phyloP scores from a whole-genome alignment of 768 basidiomycete genomes.

The Leccinum truebloodii region DNA sequence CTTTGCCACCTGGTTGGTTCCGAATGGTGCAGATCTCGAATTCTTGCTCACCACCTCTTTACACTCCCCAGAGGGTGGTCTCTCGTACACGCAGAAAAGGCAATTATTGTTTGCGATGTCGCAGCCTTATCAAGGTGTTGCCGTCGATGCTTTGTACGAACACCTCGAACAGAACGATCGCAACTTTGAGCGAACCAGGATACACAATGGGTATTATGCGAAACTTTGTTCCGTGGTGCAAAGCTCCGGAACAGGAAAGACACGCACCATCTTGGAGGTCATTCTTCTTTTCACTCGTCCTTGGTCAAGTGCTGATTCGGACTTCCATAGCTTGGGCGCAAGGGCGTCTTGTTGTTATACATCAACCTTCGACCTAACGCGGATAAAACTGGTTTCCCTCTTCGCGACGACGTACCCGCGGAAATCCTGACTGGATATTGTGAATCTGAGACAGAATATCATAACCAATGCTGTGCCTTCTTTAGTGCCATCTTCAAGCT shows the following conservation, averaged over 20 bases:
- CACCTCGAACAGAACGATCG: background rate
- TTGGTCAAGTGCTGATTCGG: background rate
- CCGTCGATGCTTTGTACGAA: background rate
- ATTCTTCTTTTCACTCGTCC: background rate
- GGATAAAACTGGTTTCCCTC: background rate
- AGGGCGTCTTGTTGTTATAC: background rate
- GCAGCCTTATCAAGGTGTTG: background rate
- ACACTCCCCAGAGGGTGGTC: too few relatives aligned
- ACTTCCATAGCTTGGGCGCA: background rate
- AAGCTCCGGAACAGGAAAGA: background rate
- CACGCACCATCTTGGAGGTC: background rate
- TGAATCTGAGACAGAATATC: background rate
- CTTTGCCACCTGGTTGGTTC: too few relatives aligned
- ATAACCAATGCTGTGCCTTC: background rate
- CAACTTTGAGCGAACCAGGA: background rate
- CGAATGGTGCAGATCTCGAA: too few relatives aligned
- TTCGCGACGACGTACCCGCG: background rate
- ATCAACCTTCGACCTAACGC: background rate
- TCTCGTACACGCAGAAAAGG: too few relatives aligned
- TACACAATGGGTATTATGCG: background rate
- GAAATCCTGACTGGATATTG: background rate
- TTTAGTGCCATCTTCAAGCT: background rate
- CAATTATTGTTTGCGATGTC: background rate
- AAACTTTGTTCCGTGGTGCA: background rate
- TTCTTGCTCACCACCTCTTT: too few relatives aligned